phyloP scores from a whole-genome alignment of 495 filamentous ascomycete genomes.

The Cudoniella acicularis region DNA sequence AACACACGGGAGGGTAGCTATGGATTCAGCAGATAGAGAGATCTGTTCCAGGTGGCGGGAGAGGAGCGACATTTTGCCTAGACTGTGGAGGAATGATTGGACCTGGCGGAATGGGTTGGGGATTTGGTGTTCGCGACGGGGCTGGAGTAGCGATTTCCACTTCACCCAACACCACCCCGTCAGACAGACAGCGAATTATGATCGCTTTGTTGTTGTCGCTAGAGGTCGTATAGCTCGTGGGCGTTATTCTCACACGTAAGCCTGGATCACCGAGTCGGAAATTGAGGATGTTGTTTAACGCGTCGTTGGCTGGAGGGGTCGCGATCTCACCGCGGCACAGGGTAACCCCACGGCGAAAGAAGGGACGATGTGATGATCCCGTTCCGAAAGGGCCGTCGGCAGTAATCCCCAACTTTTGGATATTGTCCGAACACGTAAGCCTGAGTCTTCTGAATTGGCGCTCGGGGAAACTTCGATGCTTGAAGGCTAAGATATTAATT shows the following conservation, averaged over 20 bases:
- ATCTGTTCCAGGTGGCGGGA: constrained; percentile 90
- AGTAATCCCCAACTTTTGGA: background rate
- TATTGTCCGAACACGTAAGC: background rate
- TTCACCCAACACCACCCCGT: background rate
- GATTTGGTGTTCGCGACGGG: background rate
- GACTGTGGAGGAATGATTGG: too few species aligned
- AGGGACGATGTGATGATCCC: too few species aligned
- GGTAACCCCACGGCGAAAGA: background rate
- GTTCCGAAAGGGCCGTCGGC: background rate
- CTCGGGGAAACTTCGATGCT: background rate
- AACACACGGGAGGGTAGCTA: constrained; percentile 77
- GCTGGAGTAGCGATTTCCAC: constrained; percentile 1
- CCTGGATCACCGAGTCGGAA: background rate
- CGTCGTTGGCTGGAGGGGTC: background rate
- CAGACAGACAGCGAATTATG: background rate
- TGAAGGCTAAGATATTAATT: background rate
- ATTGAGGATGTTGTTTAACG: background rate
- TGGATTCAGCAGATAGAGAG: constrained; percentile 72
- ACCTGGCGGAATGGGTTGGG: background rate
- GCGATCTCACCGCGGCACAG: background rate
- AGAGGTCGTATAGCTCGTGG: background rate
- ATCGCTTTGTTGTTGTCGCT: background rate
- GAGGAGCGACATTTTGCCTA: constrained; percentile 72
- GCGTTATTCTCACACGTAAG: background rate
- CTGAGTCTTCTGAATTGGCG: background rate